Evolutionary conservation across 139 green algal species (phyloP), one percentile per base, ranked within the genome.

Genomic region (Marvania coccoides): DNA sequence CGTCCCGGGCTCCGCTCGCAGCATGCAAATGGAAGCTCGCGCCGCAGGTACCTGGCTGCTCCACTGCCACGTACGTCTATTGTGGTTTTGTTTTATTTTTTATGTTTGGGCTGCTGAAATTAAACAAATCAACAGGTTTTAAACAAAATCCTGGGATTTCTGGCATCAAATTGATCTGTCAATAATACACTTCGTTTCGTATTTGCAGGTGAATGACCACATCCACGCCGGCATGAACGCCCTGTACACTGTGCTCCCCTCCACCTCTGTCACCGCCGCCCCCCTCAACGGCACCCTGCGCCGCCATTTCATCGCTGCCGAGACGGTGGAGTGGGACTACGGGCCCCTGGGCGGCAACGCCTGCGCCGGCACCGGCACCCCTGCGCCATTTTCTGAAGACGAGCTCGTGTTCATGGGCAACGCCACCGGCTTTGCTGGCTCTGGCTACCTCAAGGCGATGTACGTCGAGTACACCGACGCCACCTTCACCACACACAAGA

Each of bases 381-480:
- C 57, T n/a, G 33, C 48, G 23, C n/a, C n/a, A 15, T 80, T 81
- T 14, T 62, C 34, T 5, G 67, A 76, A 12, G 69, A 73, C 10
- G 71, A 74, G 29, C 35, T 40, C 10, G 72, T 68, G 10, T 83
- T 77, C 61, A 47, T 85, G 40, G 59, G 35, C 30, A n/a, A 55
- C 10, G 64, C 51, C 26, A 42, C 40, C 39, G 47, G 55, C 40
- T 47, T 58, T 38, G 74, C 87, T 19, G 85, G 83, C 31, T 65
- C 30, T 42, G 55, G 60, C 42, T 85, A 81, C 42, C 33, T 70
- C 33, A 89, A 89, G 76, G 82, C 72, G 1, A 40, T 61, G 14
- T 91, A 81, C 60, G 5, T 77, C 3, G 79, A 88, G 69, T 92
- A 87, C 74, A 90, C 81, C 0, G 83, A 92, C 51, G 81, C 36